Percentiles rank a stretch among this genome's conserved stretches.
Evolutionary conservation across 208 protist genomes (phyloP).

Genomic region (Wallacemonas rigidus): DNA sequence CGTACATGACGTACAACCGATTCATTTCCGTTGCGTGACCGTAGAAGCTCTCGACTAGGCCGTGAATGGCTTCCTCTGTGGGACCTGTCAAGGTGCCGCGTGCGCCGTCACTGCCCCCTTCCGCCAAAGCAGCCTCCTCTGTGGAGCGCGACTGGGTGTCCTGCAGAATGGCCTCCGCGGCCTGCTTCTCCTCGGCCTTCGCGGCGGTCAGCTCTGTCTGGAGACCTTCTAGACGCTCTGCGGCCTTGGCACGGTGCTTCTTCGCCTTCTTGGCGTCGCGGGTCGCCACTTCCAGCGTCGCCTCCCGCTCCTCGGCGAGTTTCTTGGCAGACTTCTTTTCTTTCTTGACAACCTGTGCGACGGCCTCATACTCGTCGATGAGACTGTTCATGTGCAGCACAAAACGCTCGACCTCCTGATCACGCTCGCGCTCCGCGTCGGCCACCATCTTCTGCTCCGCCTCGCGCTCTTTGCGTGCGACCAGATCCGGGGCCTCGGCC

Average conservation of each 20-base stretch:
- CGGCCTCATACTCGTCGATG: slow-evolving; percentile 84
- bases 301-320: slow-evolving; percentile 54
- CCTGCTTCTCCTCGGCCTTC: slow-evolving; percentile 21
- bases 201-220: slow-evolving; percentile 31
- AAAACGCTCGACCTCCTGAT: slow-evolving; percentile 60
- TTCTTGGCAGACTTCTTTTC: slow-evolving; percentile 80
- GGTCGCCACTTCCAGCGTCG: slow-evolving; percentile 40
- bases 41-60: slow-evolving; percentile 63
- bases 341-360: slow-evolving; percentile 55
- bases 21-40: slow-evolving; percentile 56
- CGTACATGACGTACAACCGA: slow-evolving; percentile 63
- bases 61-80: slow-evolving; percentile 57
- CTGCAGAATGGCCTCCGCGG: slow-evolving; percentile 34
- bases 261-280: slow-evolving; percentile 85
- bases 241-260: slow-evolving; percentile 70
- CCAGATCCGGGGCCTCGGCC: slow-evolving; percentile 31
- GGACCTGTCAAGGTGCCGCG: slow-evolving; percentile 10
- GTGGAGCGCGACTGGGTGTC: not conserved
- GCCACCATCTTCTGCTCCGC: slow-evolving; percentile 28
- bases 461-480: slow-evolving; percentile 48
- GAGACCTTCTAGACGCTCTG: slow-evolving; percentile 48
- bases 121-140: slow-evolving; percentile 4
- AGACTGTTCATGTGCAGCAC: slow-evolving; percentile 76
- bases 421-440: slow-evolving; percentile 36
- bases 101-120: not conserved